Percentiles rank a stretch among this genome's conserved stretches.
phyloP scores from a whole-genome alignment of 1,139 yeast species.

The Yamadazyma mexicana region DNA sequence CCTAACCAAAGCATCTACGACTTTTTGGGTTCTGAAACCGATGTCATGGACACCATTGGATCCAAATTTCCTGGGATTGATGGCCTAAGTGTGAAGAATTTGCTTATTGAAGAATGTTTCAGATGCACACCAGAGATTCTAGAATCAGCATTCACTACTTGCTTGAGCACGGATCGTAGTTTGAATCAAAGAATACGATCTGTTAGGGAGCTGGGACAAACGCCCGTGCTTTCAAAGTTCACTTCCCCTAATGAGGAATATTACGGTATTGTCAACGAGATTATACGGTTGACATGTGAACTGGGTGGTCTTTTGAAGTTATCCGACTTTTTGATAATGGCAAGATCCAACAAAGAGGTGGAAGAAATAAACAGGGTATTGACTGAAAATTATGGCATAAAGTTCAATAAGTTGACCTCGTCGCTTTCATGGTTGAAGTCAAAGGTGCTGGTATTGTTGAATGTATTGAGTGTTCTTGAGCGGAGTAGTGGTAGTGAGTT shows the following conservation, averaged over 20 bases:
- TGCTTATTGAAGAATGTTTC: slow-evolving; percentile 50
- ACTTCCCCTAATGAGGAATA: slow-evolving; percentile 33
- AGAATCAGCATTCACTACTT: slow-evolving; percentile 34
- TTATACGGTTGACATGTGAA: slow-evolving; percentile 39
- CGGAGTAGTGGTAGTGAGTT: slow-evolving; percentile 34
- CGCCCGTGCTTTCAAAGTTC: slow-evolving; percentile 34
- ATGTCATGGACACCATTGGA: slow-evolving; percentile 24
- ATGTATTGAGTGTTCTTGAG: slow-evolving; percentile 45
- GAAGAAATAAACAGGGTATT: slow-evolving; percentile 43
- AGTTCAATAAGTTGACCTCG: slow-evolving; percentile 44
- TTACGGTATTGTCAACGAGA: slow-evolving; percentile 45
- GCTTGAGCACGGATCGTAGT: no score
- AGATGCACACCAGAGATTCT: slow-evolving; percentile 60
- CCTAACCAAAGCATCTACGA: slow-evolving; percentile 70
- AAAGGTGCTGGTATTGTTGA: slow-evolving; percentile 49
- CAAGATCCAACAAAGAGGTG: slow-evolving; percentile 56
- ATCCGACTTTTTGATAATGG: slow-evolving; percentile 55
- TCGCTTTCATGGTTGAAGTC: slow-evolving; percentile 56
- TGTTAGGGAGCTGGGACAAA: slow-evolving; percentile 20
- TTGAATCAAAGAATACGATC: slow-evolving; percentile 16
- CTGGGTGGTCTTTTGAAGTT: slow-evolving; percentile 49
- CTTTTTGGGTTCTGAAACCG: slow-evolving; percentile 56
- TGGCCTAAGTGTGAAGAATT: slow-evolving; percentile 22
- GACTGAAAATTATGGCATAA: slow-evolving; percentile 37
- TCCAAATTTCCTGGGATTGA: slow-evolving; percentile 30